Percentiles rank a stretch among this genome's conserved stretches.
phyloP scores from a whole-genome alignment of 2,329 filamentous ascomycete genomes.

The Penicillium concentricum region DNA sequence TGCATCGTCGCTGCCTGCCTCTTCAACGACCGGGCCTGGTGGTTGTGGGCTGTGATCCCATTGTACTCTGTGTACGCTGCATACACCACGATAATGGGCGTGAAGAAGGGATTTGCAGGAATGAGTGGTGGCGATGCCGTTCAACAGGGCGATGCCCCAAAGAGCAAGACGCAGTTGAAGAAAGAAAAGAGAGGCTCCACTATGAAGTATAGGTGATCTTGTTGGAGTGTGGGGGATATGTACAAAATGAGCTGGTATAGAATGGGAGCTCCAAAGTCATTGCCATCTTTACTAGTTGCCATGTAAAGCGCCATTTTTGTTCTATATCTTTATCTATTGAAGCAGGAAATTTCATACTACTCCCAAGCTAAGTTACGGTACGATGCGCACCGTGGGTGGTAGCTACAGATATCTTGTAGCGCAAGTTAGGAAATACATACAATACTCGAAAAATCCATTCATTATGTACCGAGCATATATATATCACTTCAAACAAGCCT shows the following conservation, averaged over 20 bases:
- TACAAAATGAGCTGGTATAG: slow-evolving; percentile 6
- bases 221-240: slow-evolving; percentile 1
- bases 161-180: slow-evolving; percentile 55
- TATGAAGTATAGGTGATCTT: slow-evolving; percentile 42
- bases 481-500: slow-evolving; percentile 7
- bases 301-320: not conserved
- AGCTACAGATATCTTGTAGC: not conserved
- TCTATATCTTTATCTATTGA: not conserved
- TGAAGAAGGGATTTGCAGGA: slow-evolving; percentile 46
- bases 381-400: not conserved
- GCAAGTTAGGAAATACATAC: not conserved
- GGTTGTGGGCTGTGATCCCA: slow-evolving; percentile 56
- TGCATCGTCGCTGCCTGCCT: slow-evolving; percentile 69
- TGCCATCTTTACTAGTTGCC: not conserved
- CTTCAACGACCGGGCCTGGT: slow-evolving; percentile 78
- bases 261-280: not conserved
- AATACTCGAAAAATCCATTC: not conserved
- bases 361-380: not conserved
- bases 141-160: slow-evolving; percentile 25
- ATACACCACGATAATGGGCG: slow-evolving; percentile 47
- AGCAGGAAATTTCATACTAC: not conserved
- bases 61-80: slow-evolving; percentile 49
- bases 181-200: slow-evolving; percentile 52
- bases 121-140: slow-evolving; percentile 35
- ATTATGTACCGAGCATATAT: slow-evolving; percentile 19